Percentiles rank a stretch among this genome's conserved stretches.
Evolutionary conservation across 192 early-diverging fungal genomes (phyloP).

Genomic region (Entomortierella chlamydospora): DNA sequence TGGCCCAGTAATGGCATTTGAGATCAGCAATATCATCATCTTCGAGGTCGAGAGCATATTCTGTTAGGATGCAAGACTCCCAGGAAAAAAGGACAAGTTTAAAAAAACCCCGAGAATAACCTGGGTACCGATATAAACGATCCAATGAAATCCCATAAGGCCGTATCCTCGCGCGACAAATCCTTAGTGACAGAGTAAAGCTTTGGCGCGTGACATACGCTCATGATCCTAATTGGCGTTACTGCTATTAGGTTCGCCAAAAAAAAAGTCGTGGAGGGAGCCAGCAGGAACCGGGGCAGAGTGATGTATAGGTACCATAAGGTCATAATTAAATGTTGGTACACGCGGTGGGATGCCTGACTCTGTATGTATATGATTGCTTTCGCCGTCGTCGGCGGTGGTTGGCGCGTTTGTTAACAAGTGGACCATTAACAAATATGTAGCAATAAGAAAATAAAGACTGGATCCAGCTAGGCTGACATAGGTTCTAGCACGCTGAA

Average conservation of each 20-base stretch:
- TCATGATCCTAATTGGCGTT: not conserved
- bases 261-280: not conserved
- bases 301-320: not conserved
- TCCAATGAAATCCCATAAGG: conserved; percentile 15
- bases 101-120: conserved; percentile 13
- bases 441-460: conserved; percentile 26
- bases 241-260: not conserved
- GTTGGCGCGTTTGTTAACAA: conserved; percentile 12
- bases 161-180: conserved; percentile 15
- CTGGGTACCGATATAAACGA: conserved; percentile 16
- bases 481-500: conserved; percentile 39
- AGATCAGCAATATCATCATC: conserved; percentile 23
- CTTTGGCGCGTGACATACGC: not conserved
- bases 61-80: conserved; percentile 47
- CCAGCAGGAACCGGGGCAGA: not conserved
- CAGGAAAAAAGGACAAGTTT: conserved; percentile 27
- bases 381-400: no score
- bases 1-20: conserved; percentile 23
- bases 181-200: not conserved
- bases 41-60: conserved; percentile 42
- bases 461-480: conserved; percentile 45
- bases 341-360: not conserved
- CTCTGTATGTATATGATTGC: not conserved
- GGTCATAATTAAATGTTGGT: not conserved
- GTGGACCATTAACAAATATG: conserved; percentile 38